These are phyloP conservation scores for Neurospora tetraspora DNA, from an alignment of 495 filamentous ascomycete species.

Conservation along the genomic window DNA sequence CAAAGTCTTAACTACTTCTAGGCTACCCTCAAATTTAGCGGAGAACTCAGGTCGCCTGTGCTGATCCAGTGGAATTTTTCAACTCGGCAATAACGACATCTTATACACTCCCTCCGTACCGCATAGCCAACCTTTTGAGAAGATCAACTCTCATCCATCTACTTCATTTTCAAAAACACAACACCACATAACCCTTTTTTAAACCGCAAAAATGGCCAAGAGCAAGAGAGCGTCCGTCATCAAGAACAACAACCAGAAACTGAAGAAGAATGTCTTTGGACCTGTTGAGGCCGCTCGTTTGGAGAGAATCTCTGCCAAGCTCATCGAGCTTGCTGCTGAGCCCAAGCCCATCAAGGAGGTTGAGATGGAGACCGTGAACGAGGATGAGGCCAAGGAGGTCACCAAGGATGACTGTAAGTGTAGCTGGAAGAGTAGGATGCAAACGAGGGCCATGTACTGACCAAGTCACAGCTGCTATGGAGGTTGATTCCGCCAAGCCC, in stretches of 20 bases:
- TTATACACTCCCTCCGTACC: not conserved
- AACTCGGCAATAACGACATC: not conserved
- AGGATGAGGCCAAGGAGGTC: constrained; percentile 13
- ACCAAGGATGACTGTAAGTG: constrained; percentile 28
- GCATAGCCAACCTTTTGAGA: not conserved
- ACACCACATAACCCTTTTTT: not conserved
- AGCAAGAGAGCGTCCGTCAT: constrained; percentile 60
- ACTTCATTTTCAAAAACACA: not conserved
- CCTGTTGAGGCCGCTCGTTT: constrained; percentile 66
- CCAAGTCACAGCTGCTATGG: constrained; percentile 28
- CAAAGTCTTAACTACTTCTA: not conserved
- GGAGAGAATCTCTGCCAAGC: constrained; percentile 68
- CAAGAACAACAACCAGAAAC: constrained; percentile 67
- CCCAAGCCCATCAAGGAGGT: constrained; percentile 42
- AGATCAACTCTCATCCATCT: not conserved
- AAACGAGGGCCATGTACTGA: not conserved
- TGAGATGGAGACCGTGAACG: constrained; percentile 22
- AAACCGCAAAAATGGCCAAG: constrained; percentile 61
- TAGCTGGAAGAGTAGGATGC: not conserved
- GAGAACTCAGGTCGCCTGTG: not conserved
- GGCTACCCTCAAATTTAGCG: not conserved
- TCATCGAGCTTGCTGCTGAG: constrained; percentile 62
- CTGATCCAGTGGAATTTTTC: not conserved
- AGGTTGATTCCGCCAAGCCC: constrained; percentile 33
- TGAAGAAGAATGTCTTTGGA: constrained; percentile 70